These are phyloP conservation scores for Neodidymelliopsis sp. DNA, from an alignment of 2,329 filamentous ascomycete genomes.

Conservation along the genomic window DNA sequence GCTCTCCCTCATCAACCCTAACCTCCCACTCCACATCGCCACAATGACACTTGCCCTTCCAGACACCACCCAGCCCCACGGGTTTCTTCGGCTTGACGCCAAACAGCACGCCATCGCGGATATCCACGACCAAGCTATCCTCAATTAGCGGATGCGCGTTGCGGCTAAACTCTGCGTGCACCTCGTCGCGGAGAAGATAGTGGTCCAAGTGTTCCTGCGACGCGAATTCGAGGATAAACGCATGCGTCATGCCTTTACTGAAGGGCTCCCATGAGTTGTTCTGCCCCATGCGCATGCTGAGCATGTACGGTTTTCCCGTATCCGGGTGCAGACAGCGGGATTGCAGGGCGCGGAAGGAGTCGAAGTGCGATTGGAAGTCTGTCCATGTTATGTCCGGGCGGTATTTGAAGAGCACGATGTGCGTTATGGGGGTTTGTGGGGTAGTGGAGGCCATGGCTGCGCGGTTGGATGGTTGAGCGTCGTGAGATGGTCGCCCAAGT, in stretches of 20 bases:
- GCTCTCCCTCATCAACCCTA: constrained; percentile 31
- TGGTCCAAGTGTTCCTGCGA: constrained; percentile 45
- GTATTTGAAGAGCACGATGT: constrained; percentile 49
- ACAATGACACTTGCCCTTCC: constrained; percentile 45
- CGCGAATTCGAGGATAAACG: constrained; percentile 46
- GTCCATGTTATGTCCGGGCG: constrained; percentile 40
- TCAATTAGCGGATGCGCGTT: constrained; percentile 41
- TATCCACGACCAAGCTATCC: constrained; percentile 45
- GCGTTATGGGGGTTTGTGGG: constrained; percentile 32
- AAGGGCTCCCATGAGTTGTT: constrained; percentile 45
- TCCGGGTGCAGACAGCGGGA: constrained; percentile 31
- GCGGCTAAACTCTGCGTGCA: constrained; percentile 42
- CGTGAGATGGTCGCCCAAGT: background rate
- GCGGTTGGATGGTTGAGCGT: background rate
- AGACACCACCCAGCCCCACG: constrained; percentile 11
- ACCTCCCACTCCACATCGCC: constrained; percentile 36
- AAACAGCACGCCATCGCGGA: constrained; percentile 44
- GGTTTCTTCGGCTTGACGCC: constrained; percentile 33
- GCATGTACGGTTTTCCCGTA: constrained; percentile 43
- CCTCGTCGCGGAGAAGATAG: constrained; percentile 40
- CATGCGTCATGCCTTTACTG: constrained; percentile 47
- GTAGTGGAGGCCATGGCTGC: background rate
- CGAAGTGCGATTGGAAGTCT: constrained; percentile 43
- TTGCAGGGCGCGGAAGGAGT: constrained; percentile 37
- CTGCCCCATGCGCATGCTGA: constrained; percentile 43